phyloP scores from a whole-genome alignment of 257 asterid genomes.

The Fraxinus quadrangulata region DNA sequence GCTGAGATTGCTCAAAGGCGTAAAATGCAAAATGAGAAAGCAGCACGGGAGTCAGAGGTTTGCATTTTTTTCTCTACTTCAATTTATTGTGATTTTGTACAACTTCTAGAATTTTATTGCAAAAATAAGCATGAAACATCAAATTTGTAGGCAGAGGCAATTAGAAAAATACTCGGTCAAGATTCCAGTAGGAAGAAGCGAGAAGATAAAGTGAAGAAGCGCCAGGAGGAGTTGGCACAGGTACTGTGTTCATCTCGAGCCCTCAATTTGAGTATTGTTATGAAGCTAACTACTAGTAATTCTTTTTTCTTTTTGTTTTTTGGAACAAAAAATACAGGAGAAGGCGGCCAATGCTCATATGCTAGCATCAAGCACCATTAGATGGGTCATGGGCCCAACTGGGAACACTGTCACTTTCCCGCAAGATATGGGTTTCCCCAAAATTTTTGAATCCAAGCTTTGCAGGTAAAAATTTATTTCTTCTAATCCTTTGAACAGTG shows the following conservation, averaged over 20 bases:
- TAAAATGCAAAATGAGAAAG: constrained; percentile 82
- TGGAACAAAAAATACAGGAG: constrained; percentile 46
- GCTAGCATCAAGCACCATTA: constrained; percentile 70
- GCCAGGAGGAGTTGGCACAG: constrained; percentile 93
- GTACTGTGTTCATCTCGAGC: constrained; percentile 36
- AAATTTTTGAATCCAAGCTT: constrained; percentile 55
- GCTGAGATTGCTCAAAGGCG: constrained; percentile 96
- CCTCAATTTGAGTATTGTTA: background rate
- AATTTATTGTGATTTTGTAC: constrained; percentile 1
- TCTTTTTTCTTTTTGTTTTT: background rate
- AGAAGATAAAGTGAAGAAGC: constrained; percentile 87
- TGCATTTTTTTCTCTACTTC: constrained; percentile 3
- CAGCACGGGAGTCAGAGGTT: constrained; percentile 97
- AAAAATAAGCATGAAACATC: constrained; percentile 17
- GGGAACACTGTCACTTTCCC: constrained; percentile 89
- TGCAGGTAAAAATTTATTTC: constrained; percentile 41
- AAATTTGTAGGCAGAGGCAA: constrained; percentile 66
- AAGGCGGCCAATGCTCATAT: constrained; percentile 62
- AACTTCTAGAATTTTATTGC: constrained; percentile 5
- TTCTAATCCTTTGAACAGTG: background rate
- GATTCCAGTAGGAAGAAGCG: constrained; percentile 95
- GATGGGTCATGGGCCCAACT: constrained; percentile 76
- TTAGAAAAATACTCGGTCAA: constrained; percentile 92
- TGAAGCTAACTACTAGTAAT: constrained; percentile 3
- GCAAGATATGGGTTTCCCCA: constrained; percentile 78